Base-by-base conservation (phyloP, 2,329 filamentous ascomycete genomes). In the Fusarium sp. region DNA sequence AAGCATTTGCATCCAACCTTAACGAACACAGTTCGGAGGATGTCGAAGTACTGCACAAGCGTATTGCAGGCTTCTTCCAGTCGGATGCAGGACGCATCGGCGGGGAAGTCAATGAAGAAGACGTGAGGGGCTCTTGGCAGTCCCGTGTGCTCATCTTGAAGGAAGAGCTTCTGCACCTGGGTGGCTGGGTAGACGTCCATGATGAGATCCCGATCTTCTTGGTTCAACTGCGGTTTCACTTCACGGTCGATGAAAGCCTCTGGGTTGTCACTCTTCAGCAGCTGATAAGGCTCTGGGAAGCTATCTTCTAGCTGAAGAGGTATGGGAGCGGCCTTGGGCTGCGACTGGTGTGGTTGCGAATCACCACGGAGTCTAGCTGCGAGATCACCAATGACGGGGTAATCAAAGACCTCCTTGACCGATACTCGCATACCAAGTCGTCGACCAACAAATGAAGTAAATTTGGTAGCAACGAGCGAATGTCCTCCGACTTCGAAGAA, bases 401-500 rank as follows among this genome's bases (percentile, higher is more conserved):
- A 7, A 30, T 64, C 61, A 1, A 64, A 64, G 1, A 64, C 20
- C 16, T 64, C 61, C 9, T 64, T 62, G 8, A 64, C 61, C 8
- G 36, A 28, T 16, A 57, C 38, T 3, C 42, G 33, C 3, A 34
- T 16, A 20, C 37, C 38, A 8, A 65, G 5, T 1, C 38, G 45
- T 9, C 13, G 61, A 5, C 57, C 58, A 33, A 64, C 38, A 6
- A 57, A 18, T 23, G 51, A 31, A 9, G 61, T 51, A 2, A 64
- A 23, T 16, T 64, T 64, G 5, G 57, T 62, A 8, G 61, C 61
- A 57, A 64, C 40, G 12, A 64, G 36, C 0, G 57, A 64, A 12
- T 64, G 57, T 7, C 61, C 51, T 6, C 57, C 57, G 0, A 64
- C 45, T 2, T 64, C 57, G 7, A 64, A 64, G 51, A 64, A 62